These are phyloP conservation scores for Penicillium sp. DNA, from an alignment of 2,329 filamentous ascomycete genomes.

Conservation along the genomic window DNA sequence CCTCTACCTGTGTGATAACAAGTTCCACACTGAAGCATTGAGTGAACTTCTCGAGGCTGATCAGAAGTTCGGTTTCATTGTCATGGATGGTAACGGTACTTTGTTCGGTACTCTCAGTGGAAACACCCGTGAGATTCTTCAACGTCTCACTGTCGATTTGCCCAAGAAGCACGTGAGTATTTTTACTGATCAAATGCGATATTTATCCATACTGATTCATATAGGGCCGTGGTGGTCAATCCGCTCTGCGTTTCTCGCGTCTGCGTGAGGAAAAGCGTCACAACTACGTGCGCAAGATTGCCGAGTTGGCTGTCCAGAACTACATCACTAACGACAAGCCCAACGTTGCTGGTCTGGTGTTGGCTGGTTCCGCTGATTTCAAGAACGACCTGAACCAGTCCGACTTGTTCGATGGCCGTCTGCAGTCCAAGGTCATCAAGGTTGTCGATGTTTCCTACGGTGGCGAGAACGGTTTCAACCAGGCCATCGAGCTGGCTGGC, in stretches of 20 bases:
- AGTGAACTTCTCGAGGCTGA: slow-evolving; percentile 97
- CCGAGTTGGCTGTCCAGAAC: slow-evolving; percentile 96
- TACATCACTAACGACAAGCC: slow-evolving; percentile 98
- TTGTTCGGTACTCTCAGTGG: slow-evolving; percentile 95
- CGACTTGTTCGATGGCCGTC: slow-evolving; percentile 91
- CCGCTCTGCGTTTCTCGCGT: slow-evolving; percentile 97
- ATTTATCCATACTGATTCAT: background rate
- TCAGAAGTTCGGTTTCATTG: slow-evolving; percentile 98
- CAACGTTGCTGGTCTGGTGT: slow-evolving; percentile 91
- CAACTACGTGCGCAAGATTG: slow-evolving; percentile 99
- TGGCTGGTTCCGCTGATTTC: slow-evolving; percentile 97
- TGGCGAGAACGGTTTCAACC: slow-evolving; percentile 99
- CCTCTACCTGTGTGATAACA: slow-evolving; percentile 99
- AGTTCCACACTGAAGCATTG: slow-evolving; percentile 97
- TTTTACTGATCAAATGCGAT: background rate
- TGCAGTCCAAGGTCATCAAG: slow-evolving; percentile 96
- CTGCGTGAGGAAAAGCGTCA: slow-evolving; percentile 98
- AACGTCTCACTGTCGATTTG: slow-evolving; percentile 98
- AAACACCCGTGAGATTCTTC: slow-evolving; percentile 92
- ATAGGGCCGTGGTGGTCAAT: slow-evolving; percentile 94
- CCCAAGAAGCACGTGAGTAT: slow-evolving; percentile 83
- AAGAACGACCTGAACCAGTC: slow-evolving; percentile 98
- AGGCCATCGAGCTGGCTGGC: slow-evolving; percentile 91
- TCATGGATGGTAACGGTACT: slow-evolving; percentile 99
- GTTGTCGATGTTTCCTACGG: slow-evolving; percentile 98